These are phyloP conservation scores for Coprinopsis cinerea DNA, from an alignment of 768 basidiomycete species.

Conservation along the genomic window DNA sequence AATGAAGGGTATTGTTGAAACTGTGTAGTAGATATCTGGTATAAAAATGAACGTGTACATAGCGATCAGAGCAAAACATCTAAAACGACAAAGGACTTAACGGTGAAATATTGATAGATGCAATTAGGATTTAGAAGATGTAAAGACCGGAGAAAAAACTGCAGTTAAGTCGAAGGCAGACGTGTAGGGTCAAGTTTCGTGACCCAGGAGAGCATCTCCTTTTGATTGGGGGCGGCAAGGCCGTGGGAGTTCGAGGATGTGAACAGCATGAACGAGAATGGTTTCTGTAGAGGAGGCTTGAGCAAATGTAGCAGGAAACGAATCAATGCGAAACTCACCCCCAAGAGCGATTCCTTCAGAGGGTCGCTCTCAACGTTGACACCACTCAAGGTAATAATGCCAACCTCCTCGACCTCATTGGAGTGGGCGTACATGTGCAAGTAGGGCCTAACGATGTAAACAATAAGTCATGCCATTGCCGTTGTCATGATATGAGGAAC, in stretches of 20 bases:
- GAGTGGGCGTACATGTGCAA: slow-evolving; percentile 82
- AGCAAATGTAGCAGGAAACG: neutral
- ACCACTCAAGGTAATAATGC: slow-evolving; percentile 75
- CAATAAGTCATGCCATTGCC: slow-evolving; percentile 1
- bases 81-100: neutral
- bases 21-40: neutral
- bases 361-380: slow-evolving; percentile 84
- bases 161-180: slow-evolving; percentile 28
- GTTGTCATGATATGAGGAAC: slow-evolving; percentile 1
- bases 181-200: slow-evolving; percentile 81
- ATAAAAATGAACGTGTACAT: slow-evolving; percentile 1
- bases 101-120: neutral
- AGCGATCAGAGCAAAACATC: neutral
- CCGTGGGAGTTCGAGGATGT: slow-evolving; percentile 91
- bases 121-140: neutral
- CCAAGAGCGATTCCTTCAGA: slow-evolving; percentile 81
- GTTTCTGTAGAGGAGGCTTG: slow-evolving; percentile 47
- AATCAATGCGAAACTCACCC: slow-evolving; percentile 46
- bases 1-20: neutral
- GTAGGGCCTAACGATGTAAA: slow-evolving; percentile 62
- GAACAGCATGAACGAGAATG: slow-evolving; percentile 84
- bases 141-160: neutral
- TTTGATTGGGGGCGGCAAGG: slow-evolving; percentile 72
- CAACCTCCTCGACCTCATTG: slow-evolving; percentile 78
- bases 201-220: slow-evolving; percentile 84